phyloP scores from a whole-genome alignment of 108 stramenopile species.

The Stephanodiscus minutulus region DNA sequence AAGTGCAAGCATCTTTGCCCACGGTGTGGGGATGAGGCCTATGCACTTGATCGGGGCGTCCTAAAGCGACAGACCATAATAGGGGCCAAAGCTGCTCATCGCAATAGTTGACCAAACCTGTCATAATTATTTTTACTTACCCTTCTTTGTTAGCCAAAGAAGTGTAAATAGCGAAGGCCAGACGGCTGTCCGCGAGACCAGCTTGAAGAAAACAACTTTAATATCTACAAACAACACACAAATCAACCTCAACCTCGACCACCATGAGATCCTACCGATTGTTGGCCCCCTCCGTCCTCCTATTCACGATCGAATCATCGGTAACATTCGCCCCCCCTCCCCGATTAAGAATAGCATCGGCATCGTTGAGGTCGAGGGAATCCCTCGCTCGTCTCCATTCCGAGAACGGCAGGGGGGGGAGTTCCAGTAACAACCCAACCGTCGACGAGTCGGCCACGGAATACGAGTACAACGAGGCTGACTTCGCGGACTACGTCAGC shows the following conservation, averaged over 20 bases:
- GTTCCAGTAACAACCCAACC: not conserved
- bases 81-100: too few species aligned
- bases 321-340: not conserved
- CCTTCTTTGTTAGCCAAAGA: too few species aligned
- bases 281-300: conserved; percentile 5
- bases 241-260: not conserved
- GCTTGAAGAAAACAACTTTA: too few species aligned
- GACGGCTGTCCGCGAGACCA: too few species aligned
- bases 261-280: conserved; percentile 8
- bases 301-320: conserved; percentile 2
- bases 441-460: conserved; percentile 23
- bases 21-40: too few species aligned
- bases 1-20: too few species aligned
- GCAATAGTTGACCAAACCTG: too few species aligned
- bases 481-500: conserved; percentile 45
- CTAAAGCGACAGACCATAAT: too few species aligned
- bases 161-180: too few species aligned
- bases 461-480: conserved; percentile 49
- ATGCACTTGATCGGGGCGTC: too few species aligned
- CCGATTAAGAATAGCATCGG: not conserved
- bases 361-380: not conserved
- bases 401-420: not conserved
- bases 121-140: too few species aligned
- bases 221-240: not conserved
- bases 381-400: not conserved